Evolutionary conservation across 441 rosid genomes (phyloP).

Genomic region (Syzygium syzygioides): DNA sequence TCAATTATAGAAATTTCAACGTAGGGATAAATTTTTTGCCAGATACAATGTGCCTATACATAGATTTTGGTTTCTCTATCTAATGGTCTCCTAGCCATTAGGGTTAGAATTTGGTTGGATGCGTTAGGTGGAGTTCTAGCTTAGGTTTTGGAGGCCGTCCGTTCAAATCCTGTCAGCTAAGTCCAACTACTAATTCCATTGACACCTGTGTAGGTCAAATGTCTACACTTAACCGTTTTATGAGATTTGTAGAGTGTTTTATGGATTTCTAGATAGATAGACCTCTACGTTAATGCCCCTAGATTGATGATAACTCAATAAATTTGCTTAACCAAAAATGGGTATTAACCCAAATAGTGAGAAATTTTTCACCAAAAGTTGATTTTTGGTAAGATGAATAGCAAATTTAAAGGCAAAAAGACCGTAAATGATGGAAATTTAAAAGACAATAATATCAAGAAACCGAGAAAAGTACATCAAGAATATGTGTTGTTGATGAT

Average conservation of each 20-base stretch:
- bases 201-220: background rate
- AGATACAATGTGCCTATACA: background rate
- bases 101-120: background rate
- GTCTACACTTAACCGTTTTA: background rate
- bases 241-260: background rate
- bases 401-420: background rate
- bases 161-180: background rate
- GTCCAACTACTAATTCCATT: background rate
- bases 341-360: background rate
- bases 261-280: background rate
- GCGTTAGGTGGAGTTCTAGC: background rate
- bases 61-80: background rate
- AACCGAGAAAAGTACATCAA: background rate
- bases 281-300: background rate
- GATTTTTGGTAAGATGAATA: background rate
- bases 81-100: background rate
- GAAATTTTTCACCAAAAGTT: background rate
- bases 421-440: background rate
- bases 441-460: background rate
- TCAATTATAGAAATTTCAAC: background rate
- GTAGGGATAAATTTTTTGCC: background rate
- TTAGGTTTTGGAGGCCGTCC: background rate
- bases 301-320: background rate
- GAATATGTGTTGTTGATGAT: background rate
- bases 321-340: fast-evolving